These are phyloP conservation scores for Metroxylon sagu DNA, from an alignment of 176 grass and related monocot species.

Conservation along the genomic window DNA sequence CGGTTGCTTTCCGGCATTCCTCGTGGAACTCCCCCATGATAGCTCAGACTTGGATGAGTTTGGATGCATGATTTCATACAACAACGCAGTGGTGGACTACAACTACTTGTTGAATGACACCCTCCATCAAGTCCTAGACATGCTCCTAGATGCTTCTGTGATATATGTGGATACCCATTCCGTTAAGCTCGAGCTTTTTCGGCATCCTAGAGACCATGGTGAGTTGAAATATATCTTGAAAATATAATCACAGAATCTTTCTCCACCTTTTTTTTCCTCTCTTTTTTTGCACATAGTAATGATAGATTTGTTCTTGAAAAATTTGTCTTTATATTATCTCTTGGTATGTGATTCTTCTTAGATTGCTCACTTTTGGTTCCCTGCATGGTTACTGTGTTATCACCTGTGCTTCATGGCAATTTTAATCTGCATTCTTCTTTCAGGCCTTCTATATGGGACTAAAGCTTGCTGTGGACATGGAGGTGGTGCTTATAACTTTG, in stretches of 20 bases:
- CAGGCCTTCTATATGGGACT: constrained; percentile 47
- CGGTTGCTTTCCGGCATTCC: constrained; percentile 64
- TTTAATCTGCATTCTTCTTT: neutral
- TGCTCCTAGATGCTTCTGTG: constrained; percentile 23
- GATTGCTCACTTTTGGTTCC: too few relatives aligned
- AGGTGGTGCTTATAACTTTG: constrained; percentile 41
- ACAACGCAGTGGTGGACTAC: constrained; percentile 38
- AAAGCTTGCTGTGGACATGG: constrained; percentile 64
- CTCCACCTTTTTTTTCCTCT: too few relatives aligned
- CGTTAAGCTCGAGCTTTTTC: constrained; percentile 42
- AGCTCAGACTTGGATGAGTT: constrained; percentile 31
- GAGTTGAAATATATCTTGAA: neutral
- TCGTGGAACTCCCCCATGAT: constrained; percentile 26
- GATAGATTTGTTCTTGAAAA: too few relatives aligned
- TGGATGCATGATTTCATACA: constrained; percentile 56
- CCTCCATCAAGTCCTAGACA: constrained; percentile 18
- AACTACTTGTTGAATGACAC: constrained; percentile 41
- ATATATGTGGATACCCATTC: constrained; percentile 43
- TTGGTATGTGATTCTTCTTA: too few relatives aligned
- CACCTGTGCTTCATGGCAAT: too few relatives aligned
- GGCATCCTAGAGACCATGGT: constrained; percentile 39
- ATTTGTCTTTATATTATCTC: too few relatives aligned
- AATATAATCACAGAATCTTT: too few relatives aligned
- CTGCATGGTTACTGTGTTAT: too few relatives aligned
- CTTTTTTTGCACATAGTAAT: too few relatives aligned